Base-by-base conservation (phyloP, 768 basidiomycete species). In the Termitomyces sp. region DNA sequence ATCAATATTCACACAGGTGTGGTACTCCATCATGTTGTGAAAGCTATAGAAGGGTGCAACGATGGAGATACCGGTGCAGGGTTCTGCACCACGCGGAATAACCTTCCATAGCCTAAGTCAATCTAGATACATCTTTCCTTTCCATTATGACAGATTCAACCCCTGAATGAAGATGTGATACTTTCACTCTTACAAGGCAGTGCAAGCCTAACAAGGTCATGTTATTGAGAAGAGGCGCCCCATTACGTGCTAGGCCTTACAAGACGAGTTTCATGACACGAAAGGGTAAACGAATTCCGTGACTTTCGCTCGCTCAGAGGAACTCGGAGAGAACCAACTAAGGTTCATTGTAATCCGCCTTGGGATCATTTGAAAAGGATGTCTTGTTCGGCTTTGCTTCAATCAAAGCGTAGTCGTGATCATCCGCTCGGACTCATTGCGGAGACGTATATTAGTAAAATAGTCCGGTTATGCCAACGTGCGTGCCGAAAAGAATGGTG, bases 1-100 rank as follows among this genome's bases (percentile, higher is more conserved):
- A 42, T 30, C 24, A 53, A 51, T 24, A 14, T 53, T 38, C 42
- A 44, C 58, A 58, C 40, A 42, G 40, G n/a, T n/a, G 48, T 49
- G 57, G 56, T 51, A 58, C 60, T 57, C 51, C 57, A 48, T 36
- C n/a, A n/a, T n/a, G 8, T 35, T 46, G 28, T 46, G 43, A 46
- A 57, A 46, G n/a, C 36, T 20, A 53, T 61, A 60, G 64, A 62
- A 56, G 45, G 50, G 53, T 59, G 44, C 30, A 30, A 54, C 51
- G 42, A 53, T 22, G 16, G 38, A 35, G n/a, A 45, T 33, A 61
- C 56, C 53, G 57, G 53, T 18, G 49, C 60, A 42, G 40, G 42
- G 28, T 30, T n/a, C 22, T 12, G 16, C 6, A 26, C 16, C 32
- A 32, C 24, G 30, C 50, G 36, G 14, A 8, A 45, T 18, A 9